phyloP scores from a whole-genome alignment of 805 yeast genomes.

The Dipodascopsis uninucleata region DNA sequence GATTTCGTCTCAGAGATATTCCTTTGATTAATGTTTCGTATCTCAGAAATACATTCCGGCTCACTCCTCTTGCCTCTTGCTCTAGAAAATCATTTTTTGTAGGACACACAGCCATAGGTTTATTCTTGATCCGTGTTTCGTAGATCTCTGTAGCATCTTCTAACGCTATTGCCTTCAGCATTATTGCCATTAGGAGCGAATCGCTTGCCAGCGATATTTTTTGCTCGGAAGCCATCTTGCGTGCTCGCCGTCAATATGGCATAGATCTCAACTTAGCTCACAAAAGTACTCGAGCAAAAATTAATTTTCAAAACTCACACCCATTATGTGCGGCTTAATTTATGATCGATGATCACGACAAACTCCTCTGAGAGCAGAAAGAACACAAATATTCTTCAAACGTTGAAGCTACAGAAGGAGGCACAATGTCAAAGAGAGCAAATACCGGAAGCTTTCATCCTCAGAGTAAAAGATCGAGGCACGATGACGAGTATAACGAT shows the following conservation, averaged over 20 bases:
- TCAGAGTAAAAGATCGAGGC: too few relatives aligned
- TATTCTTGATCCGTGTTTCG: conserved; percentile 10
- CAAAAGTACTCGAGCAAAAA: too few relatives aligned
- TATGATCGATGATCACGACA: too few relatives aligned
- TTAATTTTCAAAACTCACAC: too few relatives aligned
- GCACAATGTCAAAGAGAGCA: conserved; percentile 4
- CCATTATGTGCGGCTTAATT: too few relatives aligned
- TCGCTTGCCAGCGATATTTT: background rate
- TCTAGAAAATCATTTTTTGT: conserved; percentile 5
- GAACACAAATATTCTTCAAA: too few relatives aligned
- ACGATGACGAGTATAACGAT: background rate
- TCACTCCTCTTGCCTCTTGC: background rate
- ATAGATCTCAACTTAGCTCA: too few relatives aligned
- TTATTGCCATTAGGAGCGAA: background rate
- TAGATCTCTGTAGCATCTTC: conserved; percentile 8
- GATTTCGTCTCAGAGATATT: background rate
- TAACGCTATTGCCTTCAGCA: background rate
- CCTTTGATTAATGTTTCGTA: background rate
- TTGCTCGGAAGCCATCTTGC: too few relatives aligned
- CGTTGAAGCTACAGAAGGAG: too few relatives aligned
- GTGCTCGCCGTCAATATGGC: too few relatives aligned
- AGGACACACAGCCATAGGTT: conserved; percentile 15
- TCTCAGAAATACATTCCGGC: background rate
- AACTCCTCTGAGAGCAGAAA: too few relatives aligned
- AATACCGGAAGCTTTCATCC: too few relatives aligned